These are phyloP conservation scores for Umbelopsis sp. DNA, from an alignment of 192 early-diverging fungal species.

Conservation along the genomic window DNA sequence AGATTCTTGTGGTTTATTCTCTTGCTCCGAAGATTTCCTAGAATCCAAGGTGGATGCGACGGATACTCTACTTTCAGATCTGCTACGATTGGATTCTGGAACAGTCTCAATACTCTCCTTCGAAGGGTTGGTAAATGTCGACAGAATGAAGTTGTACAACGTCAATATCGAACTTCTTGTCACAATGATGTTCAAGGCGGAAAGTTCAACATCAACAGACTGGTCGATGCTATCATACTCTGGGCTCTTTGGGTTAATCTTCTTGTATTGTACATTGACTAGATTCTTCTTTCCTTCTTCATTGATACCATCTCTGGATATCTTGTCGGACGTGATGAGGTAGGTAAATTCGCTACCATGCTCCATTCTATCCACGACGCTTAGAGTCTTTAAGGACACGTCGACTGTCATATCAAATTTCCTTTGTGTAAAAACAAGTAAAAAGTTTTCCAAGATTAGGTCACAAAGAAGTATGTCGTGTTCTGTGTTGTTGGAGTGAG, in stretches of 20 bases:
- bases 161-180: conserved; percentile 70
- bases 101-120: conserved; percentile 16
- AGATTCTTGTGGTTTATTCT: background rate
- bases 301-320: conserved; percentile 21
- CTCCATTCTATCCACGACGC: conserved; percentile 70
- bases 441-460: conserved; percentile 68
- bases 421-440: conserved; percentile 65
- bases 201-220: conserved; percentile 65
- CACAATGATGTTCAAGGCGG: conserved; percentile 66
- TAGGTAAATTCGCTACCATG: conserved; percentile 52
- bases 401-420: conserved; percentile 73
- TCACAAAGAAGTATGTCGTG: conserved; percentile 61
- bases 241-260: conserved; percentile 60
- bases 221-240: conserved; percentile 63
- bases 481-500: conserved; percentile 39
- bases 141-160: conserved; percentile 75
- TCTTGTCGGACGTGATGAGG: conserved; percentile 53
- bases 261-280: conserved; percentile 62
- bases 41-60: background rate
- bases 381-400: conserved; percentile 73
- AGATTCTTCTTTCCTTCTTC: conserved; percentile 28
- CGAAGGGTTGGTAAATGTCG: conserved; percentile 49
- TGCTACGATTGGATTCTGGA: background rate
- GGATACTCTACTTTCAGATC: background rate
- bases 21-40: conserved; percentile 5